A percentile compares a stretch with the other conserved stretches of the same genome.
Conservation (phyloP, 148 eudicot genomes). For the Chenopodium quinoa region DNA sequence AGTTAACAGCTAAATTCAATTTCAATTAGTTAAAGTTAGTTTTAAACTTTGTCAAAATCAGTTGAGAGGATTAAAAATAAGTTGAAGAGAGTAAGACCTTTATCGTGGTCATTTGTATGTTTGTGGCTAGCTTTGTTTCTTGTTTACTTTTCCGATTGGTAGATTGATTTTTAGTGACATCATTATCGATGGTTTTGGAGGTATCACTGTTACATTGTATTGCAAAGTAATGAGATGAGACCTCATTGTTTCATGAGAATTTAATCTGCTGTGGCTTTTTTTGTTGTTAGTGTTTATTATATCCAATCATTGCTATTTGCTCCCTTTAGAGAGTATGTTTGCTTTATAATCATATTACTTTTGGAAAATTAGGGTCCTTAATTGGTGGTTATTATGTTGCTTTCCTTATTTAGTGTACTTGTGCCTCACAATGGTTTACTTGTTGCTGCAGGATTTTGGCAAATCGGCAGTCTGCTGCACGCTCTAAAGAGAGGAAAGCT, state of each 20-base stretch:
- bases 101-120: neutral
- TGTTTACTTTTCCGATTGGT: neutral
- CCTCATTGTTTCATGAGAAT: neutral
- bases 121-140: too few relatives aligned
- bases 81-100: neutral
- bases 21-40: neutral
- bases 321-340: neutral
- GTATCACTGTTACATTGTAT: neutral
- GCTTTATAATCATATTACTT: neutral
- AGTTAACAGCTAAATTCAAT: too few relatives aligned
- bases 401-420: neutral
- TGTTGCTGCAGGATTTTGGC: constrained; percentile 49
- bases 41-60: too few relatives aligned
- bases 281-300: neutral
- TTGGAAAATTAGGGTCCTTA: neutral
- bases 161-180: neutral
- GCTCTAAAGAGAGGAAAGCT: constrained; percentile 67
- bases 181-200: neutral
- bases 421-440: neutral
- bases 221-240: neutral
- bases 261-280: neutral
- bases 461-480: constrained; percentile 63
- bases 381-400: neutral
- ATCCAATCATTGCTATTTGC: neutral
- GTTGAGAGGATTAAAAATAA: too few relatives aligned